These are phyloP conservation scores for Andrographis paniculata DNA, from an alignment of 305 asterid genomes.

Conservation along the genomic window DNA sequence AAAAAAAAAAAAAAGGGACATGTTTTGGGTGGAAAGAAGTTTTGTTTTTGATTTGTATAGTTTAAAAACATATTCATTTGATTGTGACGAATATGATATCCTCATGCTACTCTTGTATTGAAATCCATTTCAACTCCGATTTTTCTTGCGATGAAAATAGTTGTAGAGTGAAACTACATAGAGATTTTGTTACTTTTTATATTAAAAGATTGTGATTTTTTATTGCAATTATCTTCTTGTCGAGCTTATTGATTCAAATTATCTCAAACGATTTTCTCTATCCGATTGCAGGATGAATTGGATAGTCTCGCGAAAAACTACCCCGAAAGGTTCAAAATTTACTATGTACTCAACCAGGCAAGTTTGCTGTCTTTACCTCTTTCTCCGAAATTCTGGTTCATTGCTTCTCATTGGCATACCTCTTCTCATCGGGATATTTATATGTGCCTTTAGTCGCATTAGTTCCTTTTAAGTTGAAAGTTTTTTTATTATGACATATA, in stretches of 20 bases:
- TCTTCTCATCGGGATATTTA: neutral
- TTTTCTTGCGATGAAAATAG: too few relatives aligned
- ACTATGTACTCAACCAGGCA: slow-evolving; percentile 21
- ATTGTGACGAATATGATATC: too few relatives aligned
- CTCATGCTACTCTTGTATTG: too few relatives aligned
- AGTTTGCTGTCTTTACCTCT: neutral
- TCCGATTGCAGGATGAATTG: slow-evolving; percentile 62
- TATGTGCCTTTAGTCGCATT: too few relatives aligned
- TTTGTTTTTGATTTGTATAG: too few relatives aligned
- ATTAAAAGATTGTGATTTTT: neutral
- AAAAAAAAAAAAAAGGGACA: too few relatives aligned
- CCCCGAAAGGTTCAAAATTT: slow-evolving; percentile 54
- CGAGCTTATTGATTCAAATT: too few relatives aligned
- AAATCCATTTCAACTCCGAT: too few relatives aligned
- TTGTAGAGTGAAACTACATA: too few relatives aligned
- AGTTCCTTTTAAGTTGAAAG: too few relatives aligned
- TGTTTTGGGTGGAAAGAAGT: too few relatives aligned
- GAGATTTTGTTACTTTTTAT: neutral
- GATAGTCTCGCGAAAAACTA: slow-evolving; percentile 55
- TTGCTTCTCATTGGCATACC: neutral
- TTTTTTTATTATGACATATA: neutral
- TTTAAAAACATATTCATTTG: too few relatives aligned
- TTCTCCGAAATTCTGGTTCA: neutral
- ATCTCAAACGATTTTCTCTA: neutral
- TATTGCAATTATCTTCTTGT: neutral